phyloP scores from a whole-genome alignment of 192 early-diverging fungal genomes.

The Coemansia umbellata region DNA sequence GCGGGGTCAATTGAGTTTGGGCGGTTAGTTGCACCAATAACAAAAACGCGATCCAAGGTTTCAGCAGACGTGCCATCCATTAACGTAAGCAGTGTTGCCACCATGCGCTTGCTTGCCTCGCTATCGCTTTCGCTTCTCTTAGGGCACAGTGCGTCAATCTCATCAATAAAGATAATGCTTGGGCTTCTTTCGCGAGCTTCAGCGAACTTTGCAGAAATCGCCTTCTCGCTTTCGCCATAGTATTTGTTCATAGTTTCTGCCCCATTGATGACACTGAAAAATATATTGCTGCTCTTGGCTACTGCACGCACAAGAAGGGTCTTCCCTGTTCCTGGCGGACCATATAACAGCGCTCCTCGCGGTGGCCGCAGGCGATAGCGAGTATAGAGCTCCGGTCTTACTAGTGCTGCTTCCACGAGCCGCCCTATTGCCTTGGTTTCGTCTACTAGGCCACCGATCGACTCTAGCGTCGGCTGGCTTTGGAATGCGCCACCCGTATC shows the following conservation, averaged over 20 bases:
- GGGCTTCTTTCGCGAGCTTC: slow-evolving; percentile 68
- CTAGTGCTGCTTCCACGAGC: slow-evolving; percentile 77
- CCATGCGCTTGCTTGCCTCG: slow-evolving; percentile 87
- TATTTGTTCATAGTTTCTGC: slow-evolving; percentile 87
- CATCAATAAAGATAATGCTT: slow-evolving; percentile 90
- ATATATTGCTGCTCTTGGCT: slow-evolving; percentile 67
- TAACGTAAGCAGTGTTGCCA: slow-evolving; percentile 88
- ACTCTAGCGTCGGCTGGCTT: neutral
- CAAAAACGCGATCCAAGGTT: slow-evolving; percentile 48
- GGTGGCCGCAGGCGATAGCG: slow-evolving; percentile 84
- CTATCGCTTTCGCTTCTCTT: slow-evolving; percentile 73
- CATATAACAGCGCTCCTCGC: slow-evolving; percentile 83
- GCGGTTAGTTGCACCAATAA: slow-evolving; percentile 93
- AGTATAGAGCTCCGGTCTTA: slow-evolving; percentile 66
- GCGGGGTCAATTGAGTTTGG: slow-evolving; percentile 87
- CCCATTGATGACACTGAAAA: slow-evolving; percentile 83
- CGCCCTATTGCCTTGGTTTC: slow-evolving; percentile 74
- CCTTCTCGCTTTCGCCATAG: slow-evolving; percentile 89
- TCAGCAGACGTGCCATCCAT: slow-evolving; percentile 71
- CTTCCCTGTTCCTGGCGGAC: slow-evolving; percentile 95
- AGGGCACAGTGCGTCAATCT: slow-evolving; percentile 90
- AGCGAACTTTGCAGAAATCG: slow-evolving; percentile 74
- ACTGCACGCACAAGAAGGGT: slow-evolving; percentile 90
- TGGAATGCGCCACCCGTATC: neutral
- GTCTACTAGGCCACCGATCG: slow-evolving; percentile 76